Evolutionary conservation across 1,139 yeast genomes (phyloP), one percentile per base, ranked within the genome.

Genomic region (Blastobotrys proliferans): DNA sequence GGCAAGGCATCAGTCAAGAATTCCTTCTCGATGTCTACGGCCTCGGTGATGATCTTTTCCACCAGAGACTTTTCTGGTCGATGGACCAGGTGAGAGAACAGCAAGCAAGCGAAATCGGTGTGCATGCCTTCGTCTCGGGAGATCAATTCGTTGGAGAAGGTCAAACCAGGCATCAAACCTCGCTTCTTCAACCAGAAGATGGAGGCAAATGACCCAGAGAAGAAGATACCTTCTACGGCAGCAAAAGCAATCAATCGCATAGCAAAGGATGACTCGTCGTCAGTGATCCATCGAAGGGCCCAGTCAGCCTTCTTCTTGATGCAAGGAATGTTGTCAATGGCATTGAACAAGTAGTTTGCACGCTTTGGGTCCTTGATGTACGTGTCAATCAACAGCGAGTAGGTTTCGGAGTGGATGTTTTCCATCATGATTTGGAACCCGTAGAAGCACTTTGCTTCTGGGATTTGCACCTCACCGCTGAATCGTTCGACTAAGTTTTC

Each of bases 381-480:
- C 36, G 96, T 79, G 66, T 92, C 98, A 58, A 92, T 86, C 62
- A 92, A 77, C 57, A 92, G 73, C 11, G 97, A 90, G 72, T 94
- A 92, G 38, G 97, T 92, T 73, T 92, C 98, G 26, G 96, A 82
- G 70, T 92, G 98, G 61, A 92, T 92, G 75, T 92, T 94, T 72
- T 94, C 98, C 94, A 94, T 92, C 97, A 90, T 90, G 68, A 92
- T 92, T 73, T 92, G 97, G 83, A 92, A 92, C 43, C 98, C 98
- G 66, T 92, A 92, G 74, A 92, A 92, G 68, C 97, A 88, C 69
- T 92, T 90, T 57, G 97, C 98, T 73, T 92, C 99, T 47, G 98
- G 94, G 54, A 84, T 73, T 70, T 90, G 97, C 49, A 92, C 96
- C 72, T 94, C 97, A 53, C 96, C 95, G 47, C 94, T 83, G 71